These are phyloP conservation scores for Spongospora subterranea DNA, from an alignment of 208 protist genomes.

Conservation along the genomic window DNA sequence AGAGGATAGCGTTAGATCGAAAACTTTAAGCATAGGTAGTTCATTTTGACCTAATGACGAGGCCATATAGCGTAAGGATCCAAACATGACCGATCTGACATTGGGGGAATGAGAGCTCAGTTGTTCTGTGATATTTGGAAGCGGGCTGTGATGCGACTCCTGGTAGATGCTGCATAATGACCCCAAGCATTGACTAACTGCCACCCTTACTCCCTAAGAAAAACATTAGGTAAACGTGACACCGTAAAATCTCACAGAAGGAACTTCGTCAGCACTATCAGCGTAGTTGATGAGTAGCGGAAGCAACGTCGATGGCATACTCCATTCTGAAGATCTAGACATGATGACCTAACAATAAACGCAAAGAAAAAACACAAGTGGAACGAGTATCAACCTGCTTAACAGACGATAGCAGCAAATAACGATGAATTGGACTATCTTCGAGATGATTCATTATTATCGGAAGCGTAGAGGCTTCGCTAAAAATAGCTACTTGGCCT, in stretches of 20 bases:
- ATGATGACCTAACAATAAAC: too few species aligned
- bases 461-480: not conserved
- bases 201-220: not conserved
- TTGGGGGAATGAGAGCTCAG: not conserved
- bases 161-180: not conserved
- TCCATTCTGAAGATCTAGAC: too few species aligned
- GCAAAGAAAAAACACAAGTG: not conserved
- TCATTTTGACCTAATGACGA: not conserved
- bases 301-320: too few species aligned
- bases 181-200: constrained; percentile 9
- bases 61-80: not conserved
- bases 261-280: not conserved
- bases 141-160: not conserved
- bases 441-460: not conserved
- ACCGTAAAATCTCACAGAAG: too few species aligned
- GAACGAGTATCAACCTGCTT: not conserved
- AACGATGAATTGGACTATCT: not conserved
- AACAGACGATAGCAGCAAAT: not conserved
- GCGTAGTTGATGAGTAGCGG: not conserved
- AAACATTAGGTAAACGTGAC: not conserved
- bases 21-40: too few species aligned
- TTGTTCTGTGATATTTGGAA: not conserved
- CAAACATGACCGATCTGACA: constrained; percentile 7
- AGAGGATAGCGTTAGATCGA: not conserved
- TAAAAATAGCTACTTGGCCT: not conserved